Evolutionary conservation across 2,329 filamentous ascomycete genomes (phyloP).

Genomic region (Neofusicoccum kwambonambiense): DNA sequence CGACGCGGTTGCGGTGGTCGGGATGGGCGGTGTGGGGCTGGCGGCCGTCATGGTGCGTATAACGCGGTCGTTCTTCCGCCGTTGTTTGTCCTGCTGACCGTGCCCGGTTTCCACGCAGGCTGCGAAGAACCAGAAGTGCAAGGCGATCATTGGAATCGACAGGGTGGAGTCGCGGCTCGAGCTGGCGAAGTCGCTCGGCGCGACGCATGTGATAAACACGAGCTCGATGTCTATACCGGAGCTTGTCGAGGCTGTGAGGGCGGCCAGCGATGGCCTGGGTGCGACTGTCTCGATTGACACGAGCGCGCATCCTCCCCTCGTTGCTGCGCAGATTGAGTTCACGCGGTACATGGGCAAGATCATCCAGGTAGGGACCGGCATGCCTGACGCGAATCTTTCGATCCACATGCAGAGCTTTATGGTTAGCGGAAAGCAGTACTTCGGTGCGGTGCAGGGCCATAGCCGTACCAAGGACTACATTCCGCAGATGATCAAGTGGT

Average conservation of each 20-base stretch:
- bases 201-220: constrained; percentile 41
- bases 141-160: constrained; percentile 41
- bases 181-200: constrained; percentile 39
- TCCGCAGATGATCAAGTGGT: constrained; percentile 13
- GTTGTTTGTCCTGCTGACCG: neutral
- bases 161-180: constrained; percentile 32
- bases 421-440: constrained; percentile 48
- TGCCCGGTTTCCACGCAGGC: constrained; percentile 24
- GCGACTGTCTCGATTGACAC: constrained; percentile 50
- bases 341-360: constrained; percentile 48
- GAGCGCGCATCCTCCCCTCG: constrained; percentile 43
- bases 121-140: constrained; percentile 42
- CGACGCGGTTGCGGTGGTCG: constrained; percentile 44
- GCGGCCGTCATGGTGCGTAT: constrained; percentile 41
- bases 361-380: constrained; percentile 49
- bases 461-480: constrained; percentile 29
- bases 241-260: constrained; percentile 30
- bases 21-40: constrained; percentile 49
- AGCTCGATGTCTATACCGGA: neutral
- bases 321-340: constrained; percentile 43
- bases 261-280: constrained; percentile 32
- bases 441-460: constrained; percentile 49
- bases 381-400: constrained; percentile 40
- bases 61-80: neutral
- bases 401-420: constrained; percentile 49